phyloP scores from a whole-genome alignment of 116 monocot species.

The Phalaenopsis hybrid region DNA sequence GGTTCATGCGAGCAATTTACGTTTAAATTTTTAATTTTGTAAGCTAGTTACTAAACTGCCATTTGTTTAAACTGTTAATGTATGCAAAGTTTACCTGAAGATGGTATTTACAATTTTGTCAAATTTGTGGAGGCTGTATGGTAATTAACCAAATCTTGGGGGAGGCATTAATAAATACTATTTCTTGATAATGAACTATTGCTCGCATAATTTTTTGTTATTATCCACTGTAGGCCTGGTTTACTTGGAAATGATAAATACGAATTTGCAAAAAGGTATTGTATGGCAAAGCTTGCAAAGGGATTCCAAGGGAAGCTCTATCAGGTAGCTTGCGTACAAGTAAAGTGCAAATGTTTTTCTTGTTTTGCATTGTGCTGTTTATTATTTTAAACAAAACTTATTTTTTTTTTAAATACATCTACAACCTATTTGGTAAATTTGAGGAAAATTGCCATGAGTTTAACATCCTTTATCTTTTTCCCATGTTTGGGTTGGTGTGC shows the following conservation, averaged over 20 bases:
- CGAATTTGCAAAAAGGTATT: constrained; percentile 93
- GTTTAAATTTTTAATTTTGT: background rate
- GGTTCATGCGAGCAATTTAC: background rate
- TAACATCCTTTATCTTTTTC: background rate
- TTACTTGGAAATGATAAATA: constrained; percentile 88
- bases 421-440: background rate
- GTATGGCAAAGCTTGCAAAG: constrained; percentile 39
- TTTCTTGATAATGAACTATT: constrained; percentile 1
- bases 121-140: no score
- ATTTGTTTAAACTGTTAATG: background rate
- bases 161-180: background rate
- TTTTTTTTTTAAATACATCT: background rate
- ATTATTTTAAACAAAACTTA: background rate
- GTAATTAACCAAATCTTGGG: background rate
- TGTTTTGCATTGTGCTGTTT: background rate
- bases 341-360: background rate
- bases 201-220: background rate
- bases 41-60: background rate
- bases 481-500: background rate
- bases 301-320: constrained; percentile 55
- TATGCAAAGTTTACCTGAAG: background rate
- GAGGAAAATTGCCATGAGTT: background rate
- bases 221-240: constrained; percentile 43
- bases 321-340: constrained; percentile 30
- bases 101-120: background rate